Percentiles rank a stretch among this genome's conserved stretches.
These are phyloP conservation scores for Claviceps monticola DNA, from an alignment of 2,329 filamentous ascomycete genomes.

Conservation along the genomic window DNA sequence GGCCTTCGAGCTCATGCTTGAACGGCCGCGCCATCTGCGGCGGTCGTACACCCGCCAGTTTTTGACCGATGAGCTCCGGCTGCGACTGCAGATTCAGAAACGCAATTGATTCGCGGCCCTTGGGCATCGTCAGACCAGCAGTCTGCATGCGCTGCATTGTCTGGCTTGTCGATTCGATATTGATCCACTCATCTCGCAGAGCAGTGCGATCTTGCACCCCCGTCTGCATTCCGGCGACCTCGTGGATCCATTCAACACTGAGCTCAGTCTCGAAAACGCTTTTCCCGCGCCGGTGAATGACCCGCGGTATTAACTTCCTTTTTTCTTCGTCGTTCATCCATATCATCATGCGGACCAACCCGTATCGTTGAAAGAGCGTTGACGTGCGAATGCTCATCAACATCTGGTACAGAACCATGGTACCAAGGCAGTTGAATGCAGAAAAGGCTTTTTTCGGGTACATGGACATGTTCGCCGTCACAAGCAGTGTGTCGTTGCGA, in stretches of 20 bases:
- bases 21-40: slow-evolving; percentile 25
- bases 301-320: slow-evolving; percentile 43
- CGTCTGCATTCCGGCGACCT: slow-evolving; percentile 36
- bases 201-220: slow-evolving; percentile 14
- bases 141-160: slow-evolving; percentile 33
- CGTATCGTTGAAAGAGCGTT: slow-evolving; percentile 57
- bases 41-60: slow-evolving; percentile 16
- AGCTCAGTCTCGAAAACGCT: slow-evolving; percentile 46
- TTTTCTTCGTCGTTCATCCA: slow-evolving; percentile 55
- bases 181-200: slow-evolving; percentile 33
- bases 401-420: slow-evolving; percentile 48
- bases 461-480: slow-evolving; percentile 53
- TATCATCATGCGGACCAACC: slow-evolving; percentile 64
- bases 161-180: slow-evolving; percentile 28
- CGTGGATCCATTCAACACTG: slow-evolving; percentile 41
- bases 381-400: slow-evolving; percentile 43
- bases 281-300: slow-evolving; percentile 40
- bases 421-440: slow-evolving; percentile 40
- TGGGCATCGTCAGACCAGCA: slow-evolving; percentile 28
- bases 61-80: slow-evolving; percentile 10
- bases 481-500: slow-evolving; percentile 59
- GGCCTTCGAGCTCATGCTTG: slow-evolving; percentile 26
- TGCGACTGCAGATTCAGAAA: slow-evolving; percentile 13
- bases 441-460: slow-evolving; percentile 35
- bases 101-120: slow-evolving; percentile 25